Evolutionary conservation across 345 rosid genomes (phyloP).

Genomic region (Jatropha curcas): DNA sequence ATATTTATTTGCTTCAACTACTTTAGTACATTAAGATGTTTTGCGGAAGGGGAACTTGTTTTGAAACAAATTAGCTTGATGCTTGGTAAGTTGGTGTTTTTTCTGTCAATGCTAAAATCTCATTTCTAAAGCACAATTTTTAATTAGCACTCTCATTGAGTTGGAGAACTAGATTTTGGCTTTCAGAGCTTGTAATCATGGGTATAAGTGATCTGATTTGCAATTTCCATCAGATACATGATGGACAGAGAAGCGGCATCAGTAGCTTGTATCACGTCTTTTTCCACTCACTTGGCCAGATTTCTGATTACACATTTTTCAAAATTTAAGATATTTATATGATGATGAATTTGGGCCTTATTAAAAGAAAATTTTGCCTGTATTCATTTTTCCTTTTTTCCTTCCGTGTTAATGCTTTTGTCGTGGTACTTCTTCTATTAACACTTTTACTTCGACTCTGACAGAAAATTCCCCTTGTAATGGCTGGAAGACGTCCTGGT

Average conservation of each 20-base stretch:
- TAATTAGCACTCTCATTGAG: too few relatives aligned
- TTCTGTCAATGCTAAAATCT: not conserved
- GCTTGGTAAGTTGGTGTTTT: not conserved
- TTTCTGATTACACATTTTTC: too few relatives aligned
- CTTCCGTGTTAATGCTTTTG: not conserved
- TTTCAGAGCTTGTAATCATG: not conserved
- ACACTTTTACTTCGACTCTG: not conserved
- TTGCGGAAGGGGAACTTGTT: not conserved
- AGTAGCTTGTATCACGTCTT: too few relatives aligned
- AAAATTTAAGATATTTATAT: not conserved
- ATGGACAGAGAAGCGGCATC: too few relatives aligned
- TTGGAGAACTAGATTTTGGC: not conserved
- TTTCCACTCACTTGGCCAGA: not conserved
- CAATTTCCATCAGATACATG: not conserved
- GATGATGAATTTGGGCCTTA: not conserved
- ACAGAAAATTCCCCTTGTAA: slow-evolving; percentile 78
- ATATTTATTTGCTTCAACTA: too few relatives aligned
- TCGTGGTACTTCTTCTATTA: not conserved
- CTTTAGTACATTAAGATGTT: not conserved
- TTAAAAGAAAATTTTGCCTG: not conserved
- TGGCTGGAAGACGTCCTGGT: slow-evolving; percentile 75
- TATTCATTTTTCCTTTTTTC: not conserved
- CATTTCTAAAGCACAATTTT: not conserved
- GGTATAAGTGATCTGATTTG: not conserved
- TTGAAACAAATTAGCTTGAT: not conserved